phyloP scores from a whole-genome alignment of 495 filamentous ascomycete genomes.

The Cairneyella variabilis region DNA sequence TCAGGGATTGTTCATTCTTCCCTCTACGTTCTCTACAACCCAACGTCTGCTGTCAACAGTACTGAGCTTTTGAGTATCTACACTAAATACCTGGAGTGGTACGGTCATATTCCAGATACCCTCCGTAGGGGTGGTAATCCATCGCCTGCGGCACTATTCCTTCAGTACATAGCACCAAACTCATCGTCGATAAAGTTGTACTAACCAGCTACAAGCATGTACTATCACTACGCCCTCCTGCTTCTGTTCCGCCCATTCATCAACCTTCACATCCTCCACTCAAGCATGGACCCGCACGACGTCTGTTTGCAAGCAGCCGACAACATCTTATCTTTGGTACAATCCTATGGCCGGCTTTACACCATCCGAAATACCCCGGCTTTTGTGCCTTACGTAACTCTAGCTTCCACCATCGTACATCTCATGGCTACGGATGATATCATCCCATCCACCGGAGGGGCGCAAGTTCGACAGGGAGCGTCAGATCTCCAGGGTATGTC shows the following conservation, averaged over 20 bases:
- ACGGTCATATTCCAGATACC: constrained; percentile 50
- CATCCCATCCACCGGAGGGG: not conserved
- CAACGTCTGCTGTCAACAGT: constrained; percentile 51
- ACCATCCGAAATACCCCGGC: constrained; percentile 49
- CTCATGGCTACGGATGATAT: constrained; percentile 29
- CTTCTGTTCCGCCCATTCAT: constrained; percentile 61
- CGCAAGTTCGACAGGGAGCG: not conserved
- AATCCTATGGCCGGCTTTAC: constrained; percentile 52
- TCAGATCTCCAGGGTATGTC: constrained; percentile 47
- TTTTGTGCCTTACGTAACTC: constrained; percentile 52
- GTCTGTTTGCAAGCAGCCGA: constrained; percentile 56
- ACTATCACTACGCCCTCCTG: constrained; percentile 56
- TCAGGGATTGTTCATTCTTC: constrained; percentile 61
- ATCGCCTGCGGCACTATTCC: constrained; percentile 53
- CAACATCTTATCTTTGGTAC: constrained; percentile 49
- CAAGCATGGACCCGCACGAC: constrained; percentile 50
- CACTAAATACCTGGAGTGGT: constrained; percentile 43
- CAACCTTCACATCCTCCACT: constrained; percentile 45
- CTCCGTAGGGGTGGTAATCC: constrained; percentile 51
- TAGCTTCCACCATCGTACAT: constrained; percentile 55
- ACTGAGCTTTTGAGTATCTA: constrained; percentile 52
- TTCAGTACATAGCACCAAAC: constrained; percentile 46
- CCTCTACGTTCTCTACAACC: constrained; percentile 56
- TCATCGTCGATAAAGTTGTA: not conserved
- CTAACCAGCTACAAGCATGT: constrained; percentile 42